These are phyloP conservation scores for Aspergillus bertholletiae DNA, from an alignment of 495 filamentous ascomycete species.

Conservation along the genomic window DNA sequence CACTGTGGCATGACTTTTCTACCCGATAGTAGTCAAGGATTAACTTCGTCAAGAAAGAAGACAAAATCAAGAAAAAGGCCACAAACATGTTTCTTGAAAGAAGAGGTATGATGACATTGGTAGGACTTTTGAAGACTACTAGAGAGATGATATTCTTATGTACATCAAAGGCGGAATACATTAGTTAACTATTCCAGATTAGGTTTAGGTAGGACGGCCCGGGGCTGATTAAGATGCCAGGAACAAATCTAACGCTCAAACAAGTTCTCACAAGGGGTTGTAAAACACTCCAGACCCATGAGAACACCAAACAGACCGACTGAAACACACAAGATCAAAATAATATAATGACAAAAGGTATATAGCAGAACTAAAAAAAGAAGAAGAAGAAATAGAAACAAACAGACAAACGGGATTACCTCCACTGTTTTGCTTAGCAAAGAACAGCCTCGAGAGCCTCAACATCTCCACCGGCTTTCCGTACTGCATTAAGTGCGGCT, in stretches of 20 bases:
- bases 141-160: too few relatives aligned
- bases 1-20: too few relatives aligned
- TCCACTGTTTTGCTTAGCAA: conserved; percentile 25
- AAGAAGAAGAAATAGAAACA: conserved; percentile 2
- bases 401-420: conserved; percentile 3
- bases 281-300: too few relatives aligned
- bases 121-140: too few relatives aligned
- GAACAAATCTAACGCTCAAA: not conserved
- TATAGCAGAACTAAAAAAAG: conserved; percentile 3
- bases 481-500: conserved; percentile 67
- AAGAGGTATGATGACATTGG: too few relatives aligned
- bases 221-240: not conserved
- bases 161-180: not conserved
- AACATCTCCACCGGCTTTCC: conserved; percentile 76
- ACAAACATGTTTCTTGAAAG: too few relatives aligned
- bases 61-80: too few relatives aligned
- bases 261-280: too few relatives aligned
- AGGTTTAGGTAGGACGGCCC: not conserved
- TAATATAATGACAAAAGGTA: not conserved
- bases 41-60: too few relatives aligned
- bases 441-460: conserved; percentile 49
- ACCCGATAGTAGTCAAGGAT: too few relatives aligned
- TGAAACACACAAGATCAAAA: not conserved
- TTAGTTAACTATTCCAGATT: not conserved
- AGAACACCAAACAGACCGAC: not conserved